Percentiles rank a stretch among this genome's conserved stretches.
Evolutionary conservation across 192 early-diverging fungal genomes (phyloP).

Genomic region (Dimargaris cristalligena): DNA sequence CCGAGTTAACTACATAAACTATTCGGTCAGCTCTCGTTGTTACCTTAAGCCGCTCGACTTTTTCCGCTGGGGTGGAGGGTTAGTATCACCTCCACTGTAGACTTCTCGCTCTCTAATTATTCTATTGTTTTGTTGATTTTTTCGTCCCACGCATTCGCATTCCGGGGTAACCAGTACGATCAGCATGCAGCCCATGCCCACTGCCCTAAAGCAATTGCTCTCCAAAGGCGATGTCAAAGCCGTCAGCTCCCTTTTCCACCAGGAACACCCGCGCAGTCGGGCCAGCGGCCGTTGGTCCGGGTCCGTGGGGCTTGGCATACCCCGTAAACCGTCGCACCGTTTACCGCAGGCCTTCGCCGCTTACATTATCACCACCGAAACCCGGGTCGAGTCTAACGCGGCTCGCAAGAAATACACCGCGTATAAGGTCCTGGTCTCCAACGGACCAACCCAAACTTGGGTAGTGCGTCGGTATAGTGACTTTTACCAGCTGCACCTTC

Average conservation of each 20-base stretch:
- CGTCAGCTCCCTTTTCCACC: conserved; percentile 5
- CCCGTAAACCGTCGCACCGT: conserved; percentile 16
- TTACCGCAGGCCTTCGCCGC: conserved; percentile 23
- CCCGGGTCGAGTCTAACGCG: conserved; percentile 15
- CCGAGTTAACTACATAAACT: too few relatives aligned
- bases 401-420: conserved; percentile 18
- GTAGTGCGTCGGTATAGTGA: conserved; percentile 24
- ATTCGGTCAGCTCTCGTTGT: too few relatives aligned
- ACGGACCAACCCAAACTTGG: conserved; percentile 26
- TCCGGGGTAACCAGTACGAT: too few relatives aligned
- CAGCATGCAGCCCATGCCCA: conserved; percentile 9
- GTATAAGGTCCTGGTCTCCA: conserved; percentile 28
- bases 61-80: too few relatives aligned
- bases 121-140: too few relatives aligned
- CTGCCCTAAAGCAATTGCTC: conserved; percentile 4
- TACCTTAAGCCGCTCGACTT: too few relatives aligned
- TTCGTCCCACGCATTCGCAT: too few relatives aligned
- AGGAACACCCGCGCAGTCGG: background rate
- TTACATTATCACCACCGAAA: conserved; percentile 25
- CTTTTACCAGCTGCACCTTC: conserved; percentile 22
- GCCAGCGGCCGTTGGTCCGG: too few relatives aligned
- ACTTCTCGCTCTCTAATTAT: too few relatives aligned
- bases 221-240: conserved; percentile 5
- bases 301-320: too few relatives aligned
- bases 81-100: too few relatives aligned